Evolutionary conservation across 176 grass and related monocot genomes (phyloP), one percentile per base, ranked within the genome.

Genomic region (Oryza officinalis): DNA sequence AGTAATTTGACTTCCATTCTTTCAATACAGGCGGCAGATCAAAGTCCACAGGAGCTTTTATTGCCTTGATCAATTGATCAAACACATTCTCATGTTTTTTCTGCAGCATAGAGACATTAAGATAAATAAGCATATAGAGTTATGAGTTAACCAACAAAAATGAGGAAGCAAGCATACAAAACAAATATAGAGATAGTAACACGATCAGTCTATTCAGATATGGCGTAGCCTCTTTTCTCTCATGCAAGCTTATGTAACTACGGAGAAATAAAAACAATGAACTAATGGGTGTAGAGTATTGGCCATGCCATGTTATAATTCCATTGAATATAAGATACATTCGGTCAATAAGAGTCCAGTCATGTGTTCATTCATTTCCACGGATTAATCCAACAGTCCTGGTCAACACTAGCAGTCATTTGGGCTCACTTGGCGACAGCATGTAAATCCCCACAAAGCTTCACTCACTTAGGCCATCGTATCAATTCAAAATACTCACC

Each of bases 1-100:
- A 92, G 46, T 89, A 79, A 4, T 50, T 71, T 46, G 75, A 76
- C 76, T 84, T 89, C 84, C 76, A 87, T 87, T 87, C 71, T 81
- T 87, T 87, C 84, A 89, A 69, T 1, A 27, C 30, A 32, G 80
- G 69, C 5, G 54, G 87, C 17, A 86, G 80, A 50, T 92, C 84
- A 84, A 92, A 92, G 27, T 87, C 90, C 3, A 65, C 80, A 67
- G 66, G 65, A 20, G 40, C 80, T 38, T 74, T 83, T 33, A 87
- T 33, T 13, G 69, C 60, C 57, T 80, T 80, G 59, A 32, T 69
- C 65, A 92, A 67, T 87, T 89, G 63, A 49, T 89, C 84, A 77
- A 92, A 92, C 23, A 84, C 46, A 22, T 80, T 32, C 47, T 87
- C 76, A 67, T 44, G 11, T 71, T 59, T 44, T 71, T 59, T 44